Percentiles rank a stretch among this genome's conserved stretches.
Evolutionary conservation across 805 yeast genomes (phyloP).

Genomic region (Blastobotrys chiropterorum): DNA sequence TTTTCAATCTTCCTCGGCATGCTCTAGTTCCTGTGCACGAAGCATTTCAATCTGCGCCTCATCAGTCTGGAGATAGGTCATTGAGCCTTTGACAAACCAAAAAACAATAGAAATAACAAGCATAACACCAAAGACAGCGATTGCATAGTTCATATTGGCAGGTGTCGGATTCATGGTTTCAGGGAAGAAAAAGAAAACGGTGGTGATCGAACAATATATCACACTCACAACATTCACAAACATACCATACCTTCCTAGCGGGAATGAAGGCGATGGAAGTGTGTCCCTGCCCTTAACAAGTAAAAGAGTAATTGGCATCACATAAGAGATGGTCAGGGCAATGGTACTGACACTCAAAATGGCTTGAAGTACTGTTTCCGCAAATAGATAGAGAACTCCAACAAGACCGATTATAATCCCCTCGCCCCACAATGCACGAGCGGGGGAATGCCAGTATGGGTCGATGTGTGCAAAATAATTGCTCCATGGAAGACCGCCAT

Average conservation of each 20-base stretch:
- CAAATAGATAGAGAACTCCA: constrained; percentile 59
- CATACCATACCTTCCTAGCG: constrained; percentile 18
- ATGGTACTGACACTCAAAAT: constrained; percentile 81
- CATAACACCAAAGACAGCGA: constrained; percentile 44
- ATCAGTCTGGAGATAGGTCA: constrained; percentile 19
- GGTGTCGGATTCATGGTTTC: constrained; percentile 30
- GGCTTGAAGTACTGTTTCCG: constrained; percentile 72
- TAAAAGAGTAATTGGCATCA: constrained; percentile 50
- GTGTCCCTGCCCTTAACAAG: constrained; percentile 16
- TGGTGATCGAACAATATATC: constrained; percentile 14
- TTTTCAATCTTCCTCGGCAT: neutral
- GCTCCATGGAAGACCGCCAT: constrained; percentile 67
- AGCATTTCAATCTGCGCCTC: neutral
- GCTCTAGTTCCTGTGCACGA: neutral
- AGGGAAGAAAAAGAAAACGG: constrained; percentile 20
- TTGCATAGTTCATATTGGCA: constrained; percentile 53
- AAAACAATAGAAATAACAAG: constrained; percentile 11
- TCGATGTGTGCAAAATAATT: constrained; percentile 62
- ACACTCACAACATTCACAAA: constrained; percentile 15
- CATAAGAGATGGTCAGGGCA: constrained; percentile 67
- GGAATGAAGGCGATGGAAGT: constrained; percentile 17
- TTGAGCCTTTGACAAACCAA: constrained; percentile 13
- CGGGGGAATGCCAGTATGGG: constrained; percentile 55
- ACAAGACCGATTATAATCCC: constrained; percentile 53
- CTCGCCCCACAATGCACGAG: constrained; percentile 60